Conservation (phyloP, 2,329 filamentous ascomycete genomes). For the Colletotrichum endophyticum region DNA sequence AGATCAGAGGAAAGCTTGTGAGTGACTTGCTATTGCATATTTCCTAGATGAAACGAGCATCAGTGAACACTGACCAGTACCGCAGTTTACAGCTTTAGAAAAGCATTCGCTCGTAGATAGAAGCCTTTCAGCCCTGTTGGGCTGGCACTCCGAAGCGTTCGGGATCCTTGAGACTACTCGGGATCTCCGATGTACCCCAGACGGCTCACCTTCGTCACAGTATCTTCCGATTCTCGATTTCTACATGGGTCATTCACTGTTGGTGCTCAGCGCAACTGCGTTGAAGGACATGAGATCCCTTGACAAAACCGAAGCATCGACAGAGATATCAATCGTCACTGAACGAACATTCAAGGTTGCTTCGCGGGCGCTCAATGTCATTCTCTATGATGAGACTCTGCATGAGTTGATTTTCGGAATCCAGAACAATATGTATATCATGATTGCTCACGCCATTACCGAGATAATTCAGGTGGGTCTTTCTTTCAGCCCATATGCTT, state of each 20-base stretch:
- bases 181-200: background rate
- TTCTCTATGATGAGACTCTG: constrained; percentile 3
- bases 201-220: background rate
- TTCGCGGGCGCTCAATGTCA: background rate
- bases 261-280: constrained; percentile 28
- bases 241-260: constrained; percentile 28
- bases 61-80: background rate
- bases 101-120: constrained; percentile 16
- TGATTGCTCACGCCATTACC: constrained; percentile 27
- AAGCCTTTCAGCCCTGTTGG: constrained; percentile 17
- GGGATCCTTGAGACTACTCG: background rate
- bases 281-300: constrained; percentile 23
- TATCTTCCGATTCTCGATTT: constrained; percentile 24
- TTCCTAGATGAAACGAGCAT: background rate
- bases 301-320: background rate
- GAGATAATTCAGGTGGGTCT: constrained; percentile 23
- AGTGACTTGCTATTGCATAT: background rate
- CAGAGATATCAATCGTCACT: background rate
- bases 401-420: constrained; percentile 23
- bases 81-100: background rate
- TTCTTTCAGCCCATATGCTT: background rate
- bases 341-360: background rate
- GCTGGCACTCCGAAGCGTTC: constrained; percentile 24
- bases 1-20: constrained; percentile 25
- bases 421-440: constrained; percentile 30